Percentiles rank a stretch among this genome's conserved stretches.
These are phyloP conservation scores for Penicillium odoratum DNA, from an alignment of 495 filamentous ascomycete species.

Conservation along the genomic window DNA sequence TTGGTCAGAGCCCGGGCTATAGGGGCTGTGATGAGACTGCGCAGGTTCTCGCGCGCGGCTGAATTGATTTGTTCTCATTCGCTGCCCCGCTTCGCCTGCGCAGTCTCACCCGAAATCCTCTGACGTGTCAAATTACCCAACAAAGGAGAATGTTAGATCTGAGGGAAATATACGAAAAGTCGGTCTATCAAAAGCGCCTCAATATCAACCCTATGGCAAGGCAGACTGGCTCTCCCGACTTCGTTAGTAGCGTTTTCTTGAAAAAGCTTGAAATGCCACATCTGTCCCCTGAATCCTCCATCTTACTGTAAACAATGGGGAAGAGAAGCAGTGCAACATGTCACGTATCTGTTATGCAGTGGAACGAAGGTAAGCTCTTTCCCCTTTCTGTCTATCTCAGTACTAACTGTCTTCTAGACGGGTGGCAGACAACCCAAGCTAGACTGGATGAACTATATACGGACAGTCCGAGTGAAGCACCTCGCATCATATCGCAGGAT, in stretches of 20 bases:
- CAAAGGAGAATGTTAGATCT: neutral
- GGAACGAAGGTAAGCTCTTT: neutral
- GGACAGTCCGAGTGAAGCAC: neutral
- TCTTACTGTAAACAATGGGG: neutral
- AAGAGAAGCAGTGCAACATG: neutral
- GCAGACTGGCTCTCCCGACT: neutral
- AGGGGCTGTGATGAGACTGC: neutral
- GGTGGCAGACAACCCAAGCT: neutral
- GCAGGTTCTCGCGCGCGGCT: neutral
- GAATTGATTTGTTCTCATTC: neutral
- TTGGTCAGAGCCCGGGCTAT: neutral
- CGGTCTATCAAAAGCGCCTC: neutral
- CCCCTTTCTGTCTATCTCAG: neutral
- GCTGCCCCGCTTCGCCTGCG: neutral
- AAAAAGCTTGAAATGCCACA: neutral
- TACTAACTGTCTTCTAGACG: neutral
- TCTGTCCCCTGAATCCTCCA: too few relatives aligned
- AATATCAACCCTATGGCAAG: neutral
- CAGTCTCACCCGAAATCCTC: neutral
- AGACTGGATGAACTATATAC: neutral
- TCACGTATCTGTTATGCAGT: neutral
- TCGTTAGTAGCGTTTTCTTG: neutral
- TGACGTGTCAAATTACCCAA: neutral
- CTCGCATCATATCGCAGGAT: neutral
- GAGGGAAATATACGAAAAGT: neutral